Percentiles rank a stretch among this genome's conserved stretches.
phyloP scores from a whole-genome alignment of 306 rosid genomes.

The Cicer bijugum region DNA sequence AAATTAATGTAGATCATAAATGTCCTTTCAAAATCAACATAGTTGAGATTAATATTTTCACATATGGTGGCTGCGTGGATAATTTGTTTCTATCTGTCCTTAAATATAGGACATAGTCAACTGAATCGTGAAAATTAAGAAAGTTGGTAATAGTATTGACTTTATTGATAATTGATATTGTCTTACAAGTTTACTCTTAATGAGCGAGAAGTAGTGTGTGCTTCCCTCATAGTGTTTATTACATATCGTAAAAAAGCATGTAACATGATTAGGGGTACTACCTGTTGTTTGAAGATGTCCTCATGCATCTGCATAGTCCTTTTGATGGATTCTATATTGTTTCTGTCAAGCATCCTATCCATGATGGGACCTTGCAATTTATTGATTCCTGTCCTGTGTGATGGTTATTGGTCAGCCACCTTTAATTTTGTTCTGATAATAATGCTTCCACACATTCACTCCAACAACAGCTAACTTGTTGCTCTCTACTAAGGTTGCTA shows the following conservation, averaged over 20 bases:
- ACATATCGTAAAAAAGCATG: too few relatives aligned
- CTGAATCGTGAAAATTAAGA: too few relatives aligned
- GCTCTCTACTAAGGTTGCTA: constrained; percentile 58
- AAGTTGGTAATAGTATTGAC: too few relatives aligned
- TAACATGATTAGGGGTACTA: constrained; percentile 43
- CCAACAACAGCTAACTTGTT: constrained; percentile 56
- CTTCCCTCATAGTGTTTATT: too few relatives aligned
- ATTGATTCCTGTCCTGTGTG: constrained; percentile 44
- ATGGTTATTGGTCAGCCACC: constrained; percentile 49
- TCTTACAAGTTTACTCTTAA: too few relatives aligned
- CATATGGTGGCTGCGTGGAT: too few relatives aligned
- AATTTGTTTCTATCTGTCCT: too few relatives aligned
- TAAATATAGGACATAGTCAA: too few relatives aligned
- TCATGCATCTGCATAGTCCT: constrained; percentile 92
- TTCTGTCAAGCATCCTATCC: constrained; percentile 69
- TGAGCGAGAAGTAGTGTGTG: too few relatives aligned
- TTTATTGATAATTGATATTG: too few relatives aligned
- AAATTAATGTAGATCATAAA: background rate
- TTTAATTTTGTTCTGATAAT: constrained; percentile 48
- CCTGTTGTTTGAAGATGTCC: constrained; percentile 81
- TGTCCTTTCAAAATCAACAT: too few relatives aligned
- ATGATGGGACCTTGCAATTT: constrained; percentile 52
- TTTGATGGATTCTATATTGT: constrained; percentile 63
- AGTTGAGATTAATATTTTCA: too few relatives aligned
- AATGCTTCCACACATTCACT: constrained; percentile 74